phyloP scores from a whole-genome alignment of 345 rosid species.

The Salix exigua region DNA sequence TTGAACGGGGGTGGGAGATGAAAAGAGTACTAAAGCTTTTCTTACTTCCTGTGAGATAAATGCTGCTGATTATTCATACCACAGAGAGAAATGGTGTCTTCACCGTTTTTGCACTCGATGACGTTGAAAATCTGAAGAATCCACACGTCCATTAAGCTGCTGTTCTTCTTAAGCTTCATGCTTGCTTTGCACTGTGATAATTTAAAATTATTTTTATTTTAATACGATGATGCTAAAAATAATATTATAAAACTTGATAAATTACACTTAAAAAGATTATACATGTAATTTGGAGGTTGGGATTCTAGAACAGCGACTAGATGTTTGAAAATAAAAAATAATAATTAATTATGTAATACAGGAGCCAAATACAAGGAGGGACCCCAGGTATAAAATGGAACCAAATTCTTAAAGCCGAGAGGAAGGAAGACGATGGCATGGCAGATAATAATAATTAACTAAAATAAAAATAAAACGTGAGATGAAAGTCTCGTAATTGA shows the following conservation, averaged over 20 bases:
- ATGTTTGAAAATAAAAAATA: not conserved
- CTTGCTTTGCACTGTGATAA: rapidly evolving
- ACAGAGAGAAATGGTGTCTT: no score
- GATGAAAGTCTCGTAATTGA: not conserved
- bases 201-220: no score
- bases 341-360: not conserved
- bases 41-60: not conserved
- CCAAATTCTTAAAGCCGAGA: not conserved
- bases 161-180: no score
- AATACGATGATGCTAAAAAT: no score
- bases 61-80: no score
- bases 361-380: not conserved
- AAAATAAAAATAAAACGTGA: not conserved
- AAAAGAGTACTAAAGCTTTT: no score
- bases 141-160: no score
- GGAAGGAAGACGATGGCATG: not conserved
- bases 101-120: no score
- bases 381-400: not conserved
- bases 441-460: not conserved
- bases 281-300: not conserved
- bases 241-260: no score
- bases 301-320: not conserved
- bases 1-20: not conserved
- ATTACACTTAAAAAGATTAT: not conserved
- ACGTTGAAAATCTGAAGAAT: no score